Conservation (phyloP, 345 rosid genomes). For the Populus simonii region DNA sequence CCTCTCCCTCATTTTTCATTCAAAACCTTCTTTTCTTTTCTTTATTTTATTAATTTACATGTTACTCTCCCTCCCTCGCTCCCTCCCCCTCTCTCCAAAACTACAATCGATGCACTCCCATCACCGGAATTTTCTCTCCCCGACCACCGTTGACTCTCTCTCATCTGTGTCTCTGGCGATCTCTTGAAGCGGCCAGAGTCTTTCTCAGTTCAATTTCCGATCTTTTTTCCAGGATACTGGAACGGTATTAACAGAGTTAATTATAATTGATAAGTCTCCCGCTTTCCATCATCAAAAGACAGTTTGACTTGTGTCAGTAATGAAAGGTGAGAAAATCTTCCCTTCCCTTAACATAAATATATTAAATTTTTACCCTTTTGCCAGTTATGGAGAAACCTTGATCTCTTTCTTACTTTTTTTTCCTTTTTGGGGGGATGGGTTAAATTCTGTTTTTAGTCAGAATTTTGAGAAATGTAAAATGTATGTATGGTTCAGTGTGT, state of each 20-base stretch:
- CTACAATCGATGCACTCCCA: neutral
- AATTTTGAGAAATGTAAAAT: neutral
- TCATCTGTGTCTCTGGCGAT: neutral
- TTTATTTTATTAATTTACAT: neutral
- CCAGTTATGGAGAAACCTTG: neutral
- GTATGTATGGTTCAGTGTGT: slow-evolving; percentile 3
- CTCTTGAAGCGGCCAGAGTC: neutral
- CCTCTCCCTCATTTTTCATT: neutral
- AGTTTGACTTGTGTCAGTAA: neutral
- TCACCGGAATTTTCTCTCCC: slow-evolving; percentile 3
- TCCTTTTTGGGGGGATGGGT: neutral
- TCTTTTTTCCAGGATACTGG: neutral
- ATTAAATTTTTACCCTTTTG: neutral
- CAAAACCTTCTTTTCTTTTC: neutral
- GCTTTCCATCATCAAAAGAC: neutral
- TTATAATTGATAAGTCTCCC: neutral
- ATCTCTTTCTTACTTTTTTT: neutral
- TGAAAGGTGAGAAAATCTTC: slow-evolving; percentile 10
- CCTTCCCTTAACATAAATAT: neutral
- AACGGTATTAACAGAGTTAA: neutral
- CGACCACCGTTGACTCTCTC: neutral
- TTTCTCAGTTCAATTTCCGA: neutral
- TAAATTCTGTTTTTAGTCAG: neutral
- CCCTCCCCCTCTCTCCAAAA: neutral
- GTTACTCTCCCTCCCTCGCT: neutral